Evolutionary conservation across 441 rosid species (phyloP), one percentile per base, ranked within the genome.

Genomic region (Gossypium davidsonii): DNA sequence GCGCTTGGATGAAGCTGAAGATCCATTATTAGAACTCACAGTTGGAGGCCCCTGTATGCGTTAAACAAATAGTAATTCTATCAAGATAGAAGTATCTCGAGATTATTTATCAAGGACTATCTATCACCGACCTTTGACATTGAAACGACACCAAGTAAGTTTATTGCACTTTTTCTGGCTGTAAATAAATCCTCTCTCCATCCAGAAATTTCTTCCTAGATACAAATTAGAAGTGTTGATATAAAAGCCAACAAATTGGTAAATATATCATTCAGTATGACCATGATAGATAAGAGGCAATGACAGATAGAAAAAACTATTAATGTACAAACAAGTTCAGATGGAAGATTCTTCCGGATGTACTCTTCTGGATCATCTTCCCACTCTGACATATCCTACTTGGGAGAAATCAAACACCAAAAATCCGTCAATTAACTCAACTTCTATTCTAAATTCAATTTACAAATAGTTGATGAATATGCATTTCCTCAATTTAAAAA

Each of bases 171-270:
- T 81, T 90, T 92, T 77, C 96, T 86, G 72, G 91, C 94, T 10
- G 93, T 90, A 81, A 88, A 90, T 78, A 89, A 85, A 79, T 90
- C 94, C 70, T 89, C 97, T 81, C 94, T 88, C 96, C 97, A 92
- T 71, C 94, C 97, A 78, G 94, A 90, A 79, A 88, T 77, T 81
- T 90, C 96, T 79, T 84, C 94, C 97, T 88, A 79, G 64, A 69
- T 44, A 73, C 67, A 61, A 76, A 74, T 20, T 9, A 37, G 56
- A 12, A 60, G 42, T 28, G 12, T 49, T 34, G 58, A 80, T 18
- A 58, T 17, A 23, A 63, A 12, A 74, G 60, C n/a, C 49, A 57
- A 70, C 55, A 65, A 42, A 76, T 66, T 18, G 59, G 67, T 73
- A 14, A 74, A 23, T 59, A 51, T 26, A 51, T 51, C 65, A 71